These are phyloP conservation scores for Thelonectria olida DNA, from an alignment of 2,329 filamentous ascomycete genomes.

Conservation along the genomic window DNA sequence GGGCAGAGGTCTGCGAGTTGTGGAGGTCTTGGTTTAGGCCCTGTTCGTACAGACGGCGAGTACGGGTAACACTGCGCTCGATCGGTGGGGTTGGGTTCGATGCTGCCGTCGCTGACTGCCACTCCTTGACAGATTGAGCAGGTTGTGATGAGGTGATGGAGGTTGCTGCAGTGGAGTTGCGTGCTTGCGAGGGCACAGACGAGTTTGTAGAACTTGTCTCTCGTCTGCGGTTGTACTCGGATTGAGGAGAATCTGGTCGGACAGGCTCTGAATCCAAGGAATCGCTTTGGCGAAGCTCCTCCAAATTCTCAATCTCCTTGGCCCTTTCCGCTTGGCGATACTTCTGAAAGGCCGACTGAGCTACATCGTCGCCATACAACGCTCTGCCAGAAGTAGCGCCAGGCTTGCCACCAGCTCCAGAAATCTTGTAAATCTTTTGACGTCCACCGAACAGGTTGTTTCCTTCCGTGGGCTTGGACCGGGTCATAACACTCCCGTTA, in stretches of 20 bases:
- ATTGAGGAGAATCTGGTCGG: conserved; percentile 55
- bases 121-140: conserved; percentile 61
- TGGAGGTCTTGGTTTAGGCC: conserved; percentile 81
- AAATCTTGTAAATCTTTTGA: conserved; percentile 93
- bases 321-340: conserved; percentile 72
- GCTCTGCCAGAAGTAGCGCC: conserved; percentile 72
- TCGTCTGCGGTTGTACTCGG: conserved; percentile 76
- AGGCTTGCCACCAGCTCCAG: conserved; percentile 57
- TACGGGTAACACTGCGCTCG: conserved; percentile 75
- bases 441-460: conserved; percentile 95
- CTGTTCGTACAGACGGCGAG: conserved; percentile 83
- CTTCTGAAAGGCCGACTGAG: conserved; percentile 83
- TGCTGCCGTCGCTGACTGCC: conserved; percentile 51
- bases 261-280: conserved; percentile 39
- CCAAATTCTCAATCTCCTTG: conserved; percentile 45
- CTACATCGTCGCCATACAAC: conserved; percentile 88
- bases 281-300: conserved; percentile 43
- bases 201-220: conserved; percentile 90
- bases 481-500: conserved; percentile 80
- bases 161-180: conserved; percentile 87
- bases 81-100: conserved; percentile 53
- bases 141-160: conserved; percentile 80
- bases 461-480: conserved; percentile 84
- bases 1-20: conserved; percentile 79
- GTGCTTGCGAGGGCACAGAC: conserved; percentile 70